Percentiles rank a stretch among this genome's conserved stretches.
Evolutionary conservation across 2,329 filamentous ascomycete species (phyloP).

Genomic region (Annulohypoxylon truncatum): DNA sequence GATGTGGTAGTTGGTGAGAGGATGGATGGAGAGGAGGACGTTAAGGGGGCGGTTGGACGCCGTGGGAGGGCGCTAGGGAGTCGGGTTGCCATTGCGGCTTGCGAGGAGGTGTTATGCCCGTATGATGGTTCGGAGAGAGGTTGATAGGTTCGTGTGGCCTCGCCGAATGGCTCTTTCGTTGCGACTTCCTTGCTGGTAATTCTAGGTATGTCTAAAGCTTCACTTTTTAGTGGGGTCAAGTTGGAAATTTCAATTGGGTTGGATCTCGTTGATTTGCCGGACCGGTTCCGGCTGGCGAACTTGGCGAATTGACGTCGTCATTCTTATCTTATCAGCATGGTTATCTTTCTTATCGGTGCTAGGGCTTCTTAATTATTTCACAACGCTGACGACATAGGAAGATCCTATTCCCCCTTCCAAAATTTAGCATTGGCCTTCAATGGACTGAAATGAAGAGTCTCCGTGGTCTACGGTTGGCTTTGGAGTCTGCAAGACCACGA

Average conservation of each 20-base stretch:
- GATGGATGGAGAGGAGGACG: slow-evolving; percentile 1
- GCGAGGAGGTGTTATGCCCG: neutral
- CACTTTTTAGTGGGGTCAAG: slow-evolving; percentile 25
- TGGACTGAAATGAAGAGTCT: slow-evolving; percentile 49
- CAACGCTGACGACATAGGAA: slow-evolving; percentile 16
- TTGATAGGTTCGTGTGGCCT: neutral
- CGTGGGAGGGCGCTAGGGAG: slow-evolving; percentile 49
- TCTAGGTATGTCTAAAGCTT: slow-evolving; percentile 25
- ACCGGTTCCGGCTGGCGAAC: neutral
- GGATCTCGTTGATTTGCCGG: slow-evolving; percentile 8
- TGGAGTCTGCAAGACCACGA: slow-evolving; percentile 39
- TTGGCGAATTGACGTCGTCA: neutral
- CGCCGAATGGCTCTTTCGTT: slow-evolving; percentile 15
- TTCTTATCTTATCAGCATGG: neutral
- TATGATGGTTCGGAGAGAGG: neutral
- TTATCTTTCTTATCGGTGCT: neutral
- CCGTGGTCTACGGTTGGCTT: slow-evolving; percentile 44
- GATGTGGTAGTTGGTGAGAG: neutral
- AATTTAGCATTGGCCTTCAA: slow-evolving; percentile 37
- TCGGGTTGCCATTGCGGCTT: slow-evolving; percentile 48
- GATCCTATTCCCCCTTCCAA: slow-evolving; percentile 22
- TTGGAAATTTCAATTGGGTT: slow-evolving; percentile 28
- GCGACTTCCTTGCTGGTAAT: neutral
- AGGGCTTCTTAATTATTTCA: slow-evolving; percentile 11
- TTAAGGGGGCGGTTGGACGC: slow-evolving; percentile 44